Base-by-base conservation (phyloP, 129 eudicot genomes). In the Centaurea solstitialis region DNA sequence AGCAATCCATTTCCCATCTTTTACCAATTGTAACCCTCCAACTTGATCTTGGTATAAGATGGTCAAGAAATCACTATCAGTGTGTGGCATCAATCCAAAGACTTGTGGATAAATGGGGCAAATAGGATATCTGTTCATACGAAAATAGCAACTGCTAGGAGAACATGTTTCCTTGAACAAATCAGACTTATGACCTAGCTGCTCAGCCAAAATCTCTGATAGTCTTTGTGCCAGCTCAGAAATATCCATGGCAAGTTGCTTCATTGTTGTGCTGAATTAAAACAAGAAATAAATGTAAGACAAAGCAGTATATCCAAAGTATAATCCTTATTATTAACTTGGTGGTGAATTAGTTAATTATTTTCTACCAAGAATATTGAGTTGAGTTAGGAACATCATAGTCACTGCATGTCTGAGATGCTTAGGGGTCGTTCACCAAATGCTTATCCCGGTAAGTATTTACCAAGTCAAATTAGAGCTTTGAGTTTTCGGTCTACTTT, bases 41-140 rank as follows among this genome's bases (percentile, higher is more conserved):
- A 93, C 53, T 7, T 88, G 80, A 80, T 93, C 97, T 84, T 93
- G 95, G 62, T 86, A 83, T 26, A 93, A 40, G 15, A 93, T 77
- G 1, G 97, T 93, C 74, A 93, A 88, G 84, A 93, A 93, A 53
- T 84, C 88, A 74, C 93, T 92, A 59, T 92, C 97, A 0, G 94
- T 88, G 76, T 92, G 97, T 1, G 94, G 91, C 90, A 88, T 80
- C 23, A 90, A 50, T 3, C 97, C 94, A 13, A 78, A 41, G 35
- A 88, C 35, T 10, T 88, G 71, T 3, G 80, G 71, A 10, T 83
- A 76, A 3, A 80, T 35, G 5, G 97, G 97, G 70, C 97, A 92
- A 2, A 87, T 81, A 5, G 90, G 97, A 53, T 90, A 92, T 47
- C 93, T 57, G 76, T 90, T 92, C 91, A 90, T 67, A 1, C 97